Evolutionary conservation across 2,329 filamentous ascomycete genomes (phyloP), one percentile per base, ranked within the genome.

Genomic region (Trematosphaeria pertusa): DNA sequence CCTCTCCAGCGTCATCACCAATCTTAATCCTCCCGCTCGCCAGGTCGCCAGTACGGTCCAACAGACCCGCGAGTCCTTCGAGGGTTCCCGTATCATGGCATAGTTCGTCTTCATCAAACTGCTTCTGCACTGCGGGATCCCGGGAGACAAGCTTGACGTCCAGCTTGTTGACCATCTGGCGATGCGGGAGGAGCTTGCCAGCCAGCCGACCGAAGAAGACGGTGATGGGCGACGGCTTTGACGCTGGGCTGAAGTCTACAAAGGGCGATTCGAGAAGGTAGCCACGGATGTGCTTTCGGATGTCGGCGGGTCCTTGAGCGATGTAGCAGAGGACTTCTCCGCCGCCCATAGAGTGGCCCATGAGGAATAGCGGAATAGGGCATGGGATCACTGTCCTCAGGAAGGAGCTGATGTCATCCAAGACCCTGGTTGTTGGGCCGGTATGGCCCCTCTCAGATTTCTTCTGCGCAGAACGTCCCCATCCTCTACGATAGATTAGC

Each of bases 311-410:
- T 15, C 73, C 77, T 34, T 65, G 64, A 21, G 73, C 71, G 50
- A 74, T 75, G 58, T 83, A 86, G 33, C 83, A 85, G 7, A 96
- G 75, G 5, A 86, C 82, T 72, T 95, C 82, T 18, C 85, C 89
- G 48, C 92, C 92, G 56, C 92, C 92, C 90, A 96, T 96, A 17
- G 87, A 91, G 73, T 96, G 91, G 42, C 92, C 92, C 77, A 94
- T 85, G 15, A 97, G 80, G 73, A 96, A 97, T 12, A 95, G 66
- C 0, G 91, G 90, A 2, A 73, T 51, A 8, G 69, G 58, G 31
- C 73, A 68, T 8, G 79, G 79, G 4, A 86, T 74, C 52, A 87
- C 81, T 22, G 77, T 75, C 48, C 78, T 78, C 56, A 94, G 78
- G 69, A 97, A 90, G 33, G 86, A 85, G 9, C 85, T 88, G 43